Evolutionary conservation across 208 protist species (phyloP).

Genomic region (Naegleria gruberi): DNA sequence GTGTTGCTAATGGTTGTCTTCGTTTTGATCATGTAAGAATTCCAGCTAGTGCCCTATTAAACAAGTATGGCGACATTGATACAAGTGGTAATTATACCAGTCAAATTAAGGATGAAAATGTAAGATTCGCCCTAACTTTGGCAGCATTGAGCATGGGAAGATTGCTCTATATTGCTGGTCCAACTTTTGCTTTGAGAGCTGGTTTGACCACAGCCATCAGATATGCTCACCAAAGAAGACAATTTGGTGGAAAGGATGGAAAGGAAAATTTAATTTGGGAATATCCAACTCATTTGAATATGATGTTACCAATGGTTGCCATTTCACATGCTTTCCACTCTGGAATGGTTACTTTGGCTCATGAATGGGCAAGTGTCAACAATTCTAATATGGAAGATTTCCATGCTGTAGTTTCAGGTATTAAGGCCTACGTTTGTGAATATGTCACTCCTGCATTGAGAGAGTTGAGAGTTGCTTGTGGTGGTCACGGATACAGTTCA

Average conservation of each 20-base stretch:
- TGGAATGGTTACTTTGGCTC: neutral
- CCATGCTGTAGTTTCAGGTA: neutral
- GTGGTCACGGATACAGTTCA: conserved; percentile 37
- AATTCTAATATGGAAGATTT: neutral
- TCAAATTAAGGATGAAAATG: neutral
- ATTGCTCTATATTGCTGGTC: conserved; percentile 4
- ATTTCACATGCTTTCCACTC: neutral
- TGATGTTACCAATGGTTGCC: conserved; percentile 40
- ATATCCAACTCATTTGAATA: conserved; percentile 38
- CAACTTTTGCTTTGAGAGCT: neutral
- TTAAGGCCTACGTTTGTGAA: neutral
- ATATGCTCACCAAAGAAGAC: conserved; percentile 31
- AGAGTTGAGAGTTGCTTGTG: conserved; percentile 31
- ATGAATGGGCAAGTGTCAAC: neutral
- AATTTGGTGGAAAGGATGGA: conserved; percentile 30
- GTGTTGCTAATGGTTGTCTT: conserved; percentile 56
- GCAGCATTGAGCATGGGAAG: conserved; percentile 29
- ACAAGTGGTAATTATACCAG: conserved; percentile 21
- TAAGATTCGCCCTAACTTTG: neutral
- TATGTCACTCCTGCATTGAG: neutral
- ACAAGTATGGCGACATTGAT: conserved; percentile 35
- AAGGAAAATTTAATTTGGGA: conserved; percentile 39
- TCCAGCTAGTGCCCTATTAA: conserved; percentile 39
- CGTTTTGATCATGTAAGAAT: conserved; percentile 54
- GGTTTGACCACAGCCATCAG: conserved; percentile 23